Percentiles rank a stretch among this genome's conserved stretches.
Conservation (phyloP, 1,284 basidiomycete species). For the Phellopilus nigrolimitatus region DNA sequence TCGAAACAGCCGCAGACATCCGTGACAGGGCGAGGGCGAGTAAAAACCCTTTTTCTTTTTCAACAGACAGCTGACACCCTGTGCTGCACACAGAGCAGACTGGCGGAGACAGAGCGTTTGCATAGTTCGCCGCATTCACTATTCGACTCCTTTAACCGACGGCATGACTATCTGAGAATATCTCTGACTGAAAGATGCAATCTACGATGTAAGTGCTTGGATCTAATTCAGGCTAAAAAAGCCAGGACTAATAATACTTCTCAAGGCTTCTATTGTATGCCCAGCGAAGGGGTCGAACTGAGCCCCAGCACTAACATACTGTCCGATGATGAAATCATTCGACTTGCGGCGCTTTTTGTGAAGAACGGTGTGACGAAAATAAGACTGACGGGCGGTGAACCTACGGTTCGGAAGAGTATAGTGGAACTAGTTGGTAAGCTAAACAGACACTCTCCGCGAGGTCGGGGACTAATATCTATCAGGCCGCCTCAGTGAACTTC, state of each 20-base stretch:
- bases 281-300: slow-evolving; percentile 72
- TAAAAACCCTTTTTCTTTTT: neutral
- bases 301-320: slow-evolving; percentile 68
- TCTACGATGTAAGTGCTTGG: slow-evolving; percentile 60
- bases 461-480: neutral
- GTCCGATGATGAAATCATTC: slow-evolving; percentile 71
- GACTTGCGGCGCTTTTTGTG: slow-evolving; percentile 76
- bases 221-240: neutral
- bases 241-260: slow-evolving; percentile 1
- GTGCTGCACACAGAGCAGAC: neutral
- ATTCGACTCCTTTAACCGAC: slow-evolving; percentile 63
- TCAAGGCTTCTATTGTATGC: slow-evolving; percentile 88
- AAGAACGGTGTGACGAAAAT: slow-evolving; percentile 82
- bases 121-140: slow-evolving; percentile 37
- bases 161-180: slow-evolving; percentile 81
- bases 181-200: slow-evolving; percentile 87
- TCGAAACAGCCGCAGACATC: neutral
- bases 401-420: slow-evolving; percentile 79
- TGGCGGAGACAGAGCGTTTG: slow-evolving; percentile 8
- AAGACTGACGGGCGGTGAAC: slow-evolving; percentile 84
- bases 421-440: slow-evolving; percentile 62
- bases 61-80: neutral
- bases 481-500: slow-evolving; percentile 57
- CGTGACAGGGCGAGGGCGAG: slow-evolving; percentile 10
- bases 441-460: slow-evolving; percentile 16